Evolutionary conservation across 129 eudicot genomes (phyloP), one percentile per base, ranked within the genome.

Genomic region (Flaveria trinervia): DNA sequence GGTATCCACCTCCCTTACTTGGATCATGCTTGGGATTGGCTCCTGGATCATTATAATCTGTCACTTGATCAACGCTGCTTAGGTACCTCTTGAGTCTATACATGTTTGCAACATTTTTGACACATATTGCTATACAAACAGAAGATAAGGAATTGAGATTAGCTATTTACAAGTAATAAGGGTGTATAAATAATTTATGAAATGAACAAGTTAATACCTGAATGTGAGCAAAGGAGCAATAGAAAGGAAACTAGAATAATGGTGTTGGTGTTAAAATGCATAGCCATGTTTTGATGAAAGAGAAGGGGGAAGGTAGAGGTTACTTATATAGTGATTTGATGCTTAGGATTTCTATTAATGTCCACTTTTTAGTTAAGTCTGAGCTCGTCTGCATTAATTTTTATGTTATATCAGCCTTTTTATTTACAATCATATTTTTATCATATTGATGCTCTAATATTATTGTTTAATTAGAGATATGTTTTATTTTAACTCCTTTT

Each of bases 1-100:
- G 14, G 54, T 49, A 61, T 70, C 74, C 61, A 25, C 74, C 74
- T 25, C 74, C 74, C 45, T 70, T 70, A 3, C 74, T 7, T 50
- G 93, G 41, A 36, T 91, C 92, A 78, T 91, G 97, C 84, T 72
- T 88, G 52, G 80, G 83, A 76, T 86, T 91, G 56, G 94, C 57
- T 46, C 97, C 89, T 51, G 94, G 86, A 22, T 72, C 80, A 33
- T 76, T 86, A 52, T 89, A 87, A 33, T 59, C 97, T n/a, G 84
- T 36, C 69, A 85, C 77, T 2, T 11, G 57, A 20, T 70, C 80
- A 10, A 67, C 36, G 25, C 49, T 43, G 15, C 22, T 12, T 22
- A 68, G 33, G 7, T 36, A 18, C 1, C 44, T 41, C 28, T 50
- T n/a, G 36, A 46, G 36, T 16, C 9, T 65, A 36, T 36, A 4